Base-by-base conservation (phyloP, 805 yeast genomes). In the Cyberlindnera euphorbiiphila region DNA sequence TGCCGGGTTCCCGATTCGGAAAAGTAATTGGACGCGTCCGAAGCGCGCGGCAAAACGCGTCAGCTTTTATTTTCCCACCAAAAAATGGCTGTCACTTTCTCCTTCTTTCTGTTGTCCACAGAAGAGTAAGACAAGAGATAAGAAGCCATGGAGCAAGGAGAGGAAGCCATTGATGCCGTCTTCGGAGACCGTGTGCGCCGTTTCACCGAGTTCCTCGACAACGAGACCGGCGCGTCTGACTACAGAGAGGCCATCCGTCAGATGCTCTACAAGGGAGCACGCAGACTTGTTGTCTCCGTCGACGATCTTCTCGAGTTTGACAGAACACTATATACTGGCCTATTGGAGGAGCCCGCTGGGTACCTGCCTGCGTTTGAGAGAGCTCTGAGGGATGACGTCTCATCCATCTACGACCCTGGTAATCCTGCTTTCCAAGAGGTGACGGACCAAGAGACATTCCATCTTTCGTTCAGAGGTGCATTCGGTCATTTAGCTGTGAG, bases 261-360 rank as follows among this genome's bases (percentile, higher is more conserved):
- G 23, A 81, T 93, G 84, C 76, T 89, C 32, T 68, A 71, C 45
- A 74, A 76, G 50, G 81, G 80, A 32, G 70, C 72, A 37, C 72
- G 74, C 45, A 72, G 98, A 52, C 66, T 91, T 29, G 66, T 71
- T 3, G 81, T 91, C 3, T 78, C 88, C 12, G 68, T 93, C 29
- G 98, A 93, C 61, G 97, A 91, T 47, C 59, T 93, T 14, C 72
- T 97, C 50, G 89, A 81, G 34, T 89, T 84, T 56, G 95, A 89
- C 62, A 66, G 74, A 36, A 77, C 73, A 2, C 76, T 80, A 47
- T 93, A 97, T 84, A 58, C 60, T 2, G 94, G 98, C 0, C 54
- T 88, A 9, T 62, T 93, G 37, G 67, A 75, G 38, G 66, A 66
- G 15, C 98, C 98, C 0, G 78, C 94, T 1, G 96, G 87, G 37